A percentile compares a stretch with the other conserved stretches of the same genome.
phyloP scores from a whole-genome alignment of 1,284 basidiomycete genomes.

The Ustilago shanxiensis region DNA sequence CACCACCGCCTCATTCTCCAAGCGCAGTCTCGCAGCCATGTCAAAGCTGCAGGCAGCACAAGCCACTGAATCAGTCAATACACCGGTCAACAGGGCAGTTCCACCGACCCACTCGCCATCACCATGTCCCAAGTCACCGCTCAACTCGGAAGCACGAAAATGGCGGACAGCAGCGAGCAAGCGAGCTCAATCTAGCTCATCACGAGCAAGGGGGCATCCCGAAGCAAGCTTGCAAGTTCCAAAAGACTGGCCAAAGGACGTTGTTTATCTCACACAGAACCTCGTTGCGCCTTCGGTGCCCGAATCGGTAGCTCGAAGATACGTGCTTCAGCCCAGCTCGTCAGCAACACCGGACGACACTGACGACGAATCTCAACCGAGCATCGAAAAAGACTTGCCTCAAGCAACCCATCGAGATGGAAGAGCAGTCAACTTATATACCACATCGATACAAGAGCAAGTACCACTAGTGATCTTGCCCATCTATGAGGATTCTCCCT shows the following conservation, averaged over 20 bases:
- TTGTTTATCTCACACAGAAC: conserved; percentile 41
- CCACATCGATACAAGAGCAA: conserved; percentile 17
- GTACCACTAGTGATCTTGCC: conserved; percentile 25
- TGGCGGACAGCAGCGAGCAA: conserved; percentile 2
- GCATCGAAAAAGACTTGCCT: background rate
- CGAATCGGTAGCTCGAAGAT: conserved; percentile 18
- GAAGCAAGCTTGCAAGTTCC: conserved; percentile 14
- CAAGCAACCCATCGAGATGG: conserved; percentile 36
- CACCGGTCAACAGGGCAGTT: background rate
- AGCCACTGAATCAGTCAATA: conserved; percentile 7
- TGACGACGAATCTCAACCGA: background rate
- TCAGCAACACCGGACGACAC: background rate
- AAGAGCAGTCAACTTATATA: conserved; percentile 13
- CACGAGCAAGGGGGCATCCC: background rate
- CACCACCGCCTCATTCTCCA: background rate
- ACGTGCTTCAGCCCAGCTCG: conserved; percentile 23
- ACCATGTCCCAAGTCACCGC: conserved; percentile 4
- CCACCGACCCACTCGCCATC: background rate
- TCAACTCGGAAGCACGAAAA: conserved; percentile 18
- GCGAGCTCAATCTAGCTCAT: background rate
- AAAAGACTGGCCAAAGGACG: conserved; percentile 29
- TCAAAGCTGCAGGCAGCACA: background rate
- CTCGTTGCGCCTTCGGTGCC: conserved; percentile 28
- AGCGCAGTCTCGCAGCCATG: background rate
- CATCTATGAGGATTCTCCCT: conserved; percentile 23